A percentile compares a stretch with the other conserved stretches of the same genome.
These are phyloP conservation scores for Exutisphaerella laricina DNA, from an alignment of 2,329 filamentous ascomycete species.

Conservation along the genomic window DNA sequence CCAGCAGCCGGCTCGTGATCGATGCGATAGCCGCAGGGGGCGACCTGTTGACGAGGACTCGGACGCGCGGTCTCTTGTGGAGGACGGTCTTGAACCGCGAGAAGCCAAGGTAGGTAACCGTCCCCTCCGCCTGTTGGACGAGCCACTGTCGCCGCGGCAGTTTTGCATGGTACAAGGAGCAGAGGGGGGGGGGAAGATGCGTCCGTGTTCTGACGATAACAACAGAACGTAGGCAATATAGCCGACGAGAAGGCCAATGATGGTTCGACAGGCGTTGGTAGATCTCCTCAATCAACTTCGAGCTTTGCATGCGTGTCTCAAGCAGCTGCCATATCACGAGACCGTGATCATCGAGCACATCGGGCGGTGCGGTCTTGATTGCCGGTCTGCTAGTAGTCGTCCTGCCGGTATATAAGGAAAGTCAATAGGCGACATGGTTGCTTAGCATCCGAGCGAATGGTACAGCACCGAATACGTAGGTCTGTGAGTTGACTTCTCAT, in stretches of 20 bases:
- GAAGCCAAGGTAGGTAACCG: constrained; percentile 32
- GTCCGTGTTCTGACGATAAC: constrained; percentile 5
- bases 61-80: constrained; percentile 23
- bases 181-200: constrained; percentile 5
- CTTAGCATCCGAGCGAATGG: background rate
- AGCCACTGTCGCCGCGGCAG: constrained; percentile 10
- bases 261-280: constrained; percentile 6
- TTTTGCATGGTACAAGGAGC: constrained; percentile 19
- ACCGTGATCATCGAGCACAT: background rate
- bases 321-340: constrained; percentile 1
- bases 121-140: constrained; percentile 23
- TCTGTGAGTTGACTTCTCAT: constrained; percentile 1
- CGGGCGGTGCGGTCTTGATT: constrained; percentile 4
- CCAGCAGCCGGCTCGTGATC: constrained; percentile 51
- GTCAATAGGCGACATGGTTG: constrained; percentile 1
- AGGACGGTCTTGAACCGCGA: constrained; percentile 18
- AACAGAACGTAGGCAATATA: constrained; percentile 11
- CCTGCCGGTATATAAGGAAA: constrained; percentile 7
- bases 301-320: background rate
- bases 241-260: constrained; percentile 17
- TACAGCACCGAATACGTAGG: background rate
- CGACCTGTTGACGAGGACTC: constrained; percentile 16
- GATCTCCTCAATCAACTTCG: constrained; percentile 6
- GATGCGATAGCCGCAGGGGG: constrained; percentile 45
- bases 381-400: background rate